Evolutionary conservation across 202 grass and related monocot genomes (phyloP).

Genomic region (Dendrocalamus latiflorus): DNA sequence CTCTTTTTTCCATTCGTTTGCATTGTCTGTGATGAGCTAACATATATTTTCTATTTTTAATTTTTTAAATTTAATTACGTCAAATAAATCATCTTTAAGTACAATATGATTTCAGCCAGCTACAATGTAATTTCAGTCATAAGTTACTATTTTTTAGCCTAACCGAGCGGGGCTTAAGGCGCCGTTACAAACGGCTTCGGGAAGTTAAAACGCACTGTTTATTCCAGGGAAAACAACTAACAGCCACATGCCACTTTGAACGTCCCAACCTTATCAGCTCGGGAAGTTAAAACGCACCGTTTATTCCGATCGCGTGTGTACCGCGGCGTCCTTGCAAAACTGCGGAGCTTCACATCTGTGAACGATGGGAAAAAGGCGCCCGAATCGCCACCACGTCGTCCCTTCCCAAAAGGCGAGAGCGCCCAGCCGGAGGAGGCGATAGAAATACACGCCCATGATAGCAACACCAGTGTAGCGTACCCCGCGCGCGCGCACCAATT

Average conservation of each 20-base stretch:
- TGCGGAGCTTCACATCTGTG: background rate
- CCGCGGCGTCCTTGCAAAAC: background rate
- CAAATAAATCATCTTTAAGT: no score
- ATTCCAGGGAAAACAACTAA: background rate
- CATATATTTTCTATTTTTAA: no score
- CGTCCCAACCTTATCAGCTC: background rate
- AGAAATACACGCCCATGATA: background rate
- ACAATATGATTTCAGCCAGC: no score
- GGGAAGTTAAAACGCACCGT: background rate
- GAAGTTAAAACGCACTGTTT: no score
- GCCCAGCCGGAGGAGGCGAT: background rate
- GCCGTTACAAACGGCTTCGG: no score
- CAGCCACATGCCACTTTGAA: background rate
- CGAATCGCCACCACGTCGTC: background rate
- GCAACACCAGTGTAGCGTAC: background rate
- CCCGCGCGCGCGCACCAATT: slow-evolving; percentile 1
- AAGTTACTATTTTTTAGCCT: no score
- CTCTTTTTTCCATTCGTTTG: no score
- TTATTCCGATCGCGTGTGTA: background rate
- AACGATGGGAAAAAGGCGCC: background rate
- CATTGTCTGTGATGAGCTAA: no score
- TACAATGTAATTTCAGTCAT: no score
- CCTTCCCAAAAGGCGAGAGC: background rate
- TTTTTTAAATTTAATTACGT: no score
- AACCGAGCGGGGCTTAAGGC: no score